A percentile compares a stretch with the other conserved stretches of the same genome.
phyloP scores from a whole-genome alignment of 352 stramenopile species.

The Halophytophthora polymorphica region DNA sequence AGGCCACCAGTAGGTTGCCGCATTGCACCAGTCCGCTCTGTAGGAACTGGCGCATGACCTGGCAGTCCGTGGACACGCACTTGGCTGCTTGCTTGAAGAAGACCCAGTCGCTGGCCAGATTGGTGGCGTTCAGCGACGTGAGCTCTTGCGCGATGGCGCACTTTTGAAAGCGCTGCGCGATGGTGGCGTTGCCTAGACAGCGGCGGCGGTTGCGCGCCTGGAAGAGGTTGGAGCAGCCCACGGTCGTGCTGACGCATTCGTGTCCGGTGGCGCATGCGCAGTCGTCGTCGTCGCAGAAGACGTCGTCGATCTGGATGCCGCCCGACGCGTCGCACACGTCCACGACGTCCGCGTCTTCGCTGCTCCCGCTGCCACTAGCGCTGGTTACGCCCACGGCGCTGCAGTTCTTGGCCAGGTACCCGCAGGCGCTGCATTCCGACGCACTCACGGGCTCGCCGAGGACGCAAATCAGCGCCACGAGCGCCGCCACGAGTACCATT shows the following conservation, averaged over 20 bases:
- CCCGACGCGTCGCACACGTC: conserved; percentile 56
- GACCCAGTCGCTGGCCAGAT: conserved; percentile 64
- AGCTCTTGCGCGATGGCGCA: conserved; percentile 47
- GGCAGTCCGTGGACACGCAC: conserved; percentile 64
- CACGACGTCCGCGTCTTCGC: conserved; percentile 11
- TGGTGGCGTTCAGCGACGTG: conserved; percentile 43
- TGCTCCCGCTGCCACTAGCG: conserved; percentile 5
- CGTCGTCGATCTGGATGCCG: conserved; percentile 75
- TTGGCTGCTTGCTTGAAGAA: conserved; percentile 55
- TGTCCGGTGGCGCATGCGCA: conserved; percentile 51
- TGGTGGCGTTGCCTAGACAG: conserved; percentile 50
- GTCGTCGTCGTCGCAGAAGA: conserved; percentile 68
- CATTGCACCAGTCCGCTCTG: conserved; percentile 63
- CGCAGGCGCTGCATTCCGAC: conserved; percentile 51
- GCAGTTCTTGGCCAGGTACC: conserved; percentile 70
- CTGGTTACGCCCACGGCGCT: conserved; percentile 14
- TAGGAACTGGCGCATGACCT: conserved; percentile 55
- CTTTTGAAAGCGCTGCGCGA: conserved; percentile 47
- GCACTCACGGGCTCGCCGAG: conserved; percentile 12
- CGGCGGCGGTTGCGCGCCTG: conserved; percentile 63
- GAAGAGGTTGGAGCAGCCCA: conserved; percentile 73
- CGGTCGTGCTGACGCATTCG: conserved; percentile 56
- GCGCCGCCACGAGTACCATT: conserved; percentile 8
- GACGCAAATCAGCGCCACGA: conserved; percentile 19
- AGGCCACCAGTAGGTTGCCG: conserved; percentile 60